Evolutionary conservation across 2,329 filamentous ascomycete species (phyloP), one percentile per base, ranked within the genome.

Genomic region (Atkinsonella texensis): DNA sequence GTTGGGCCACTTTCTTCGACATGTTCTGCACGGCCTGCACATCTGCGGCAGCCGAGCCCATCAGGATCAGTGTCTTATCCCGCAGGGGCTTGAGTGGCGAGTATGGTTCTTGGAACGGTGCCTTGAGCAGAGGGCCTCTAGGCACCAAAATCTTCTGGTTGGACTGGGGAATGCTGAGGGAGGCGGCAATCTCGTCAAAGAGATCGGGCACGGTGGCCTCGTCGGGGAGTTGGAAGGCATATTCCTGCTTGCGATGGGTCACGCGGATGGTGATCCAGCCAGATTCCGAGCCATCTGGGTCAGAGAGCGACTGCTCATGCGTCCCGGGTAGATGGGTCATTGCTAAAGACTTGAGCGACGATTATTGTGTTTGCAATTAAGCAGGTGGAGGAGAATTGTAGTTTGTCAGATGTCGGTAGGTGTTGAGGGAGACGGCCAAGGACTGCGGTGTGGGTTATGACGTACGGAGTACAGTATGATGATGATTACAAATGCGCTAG

Each of bases 131-230:
- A 31, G 82, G 82, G 8, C 77, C 70, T 61, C 84, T 85, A 42
- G 83, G 74, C 13, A 80, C 74, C 57, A 87, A 73, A 62, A 85
- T 75, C 63, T 88, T 88, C 61, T 87, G 84, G 65, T 87, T 81
- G 10, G 71, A 63, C 38, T 68, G 54, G 0, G 84, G 83, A 50
- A 88, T 79, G 48, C 73, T 74, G 50, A 87, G 73, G 3, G 67
- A 64, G 43, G 68, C 63, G 52, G 77, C 71, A 57, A 87, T 79
- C 54, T 75, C 70, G 48, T 73, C 64, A 44, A 81, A 82, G 39
- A 88, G 76, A 59, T 85, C 81, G 51, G 68, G 59, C 44, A 80
- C 67, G 6, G 74, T 79, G 17, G 74, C 71, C 53, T 71, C 68
- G 13, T 67, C 57, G 8, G 68, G 63, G 48, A 79, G 69, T 6